Evolutionary conservation across 345 rosid species (phyloP).

Genomic region (Rhodamnia rubescens): DNA sequence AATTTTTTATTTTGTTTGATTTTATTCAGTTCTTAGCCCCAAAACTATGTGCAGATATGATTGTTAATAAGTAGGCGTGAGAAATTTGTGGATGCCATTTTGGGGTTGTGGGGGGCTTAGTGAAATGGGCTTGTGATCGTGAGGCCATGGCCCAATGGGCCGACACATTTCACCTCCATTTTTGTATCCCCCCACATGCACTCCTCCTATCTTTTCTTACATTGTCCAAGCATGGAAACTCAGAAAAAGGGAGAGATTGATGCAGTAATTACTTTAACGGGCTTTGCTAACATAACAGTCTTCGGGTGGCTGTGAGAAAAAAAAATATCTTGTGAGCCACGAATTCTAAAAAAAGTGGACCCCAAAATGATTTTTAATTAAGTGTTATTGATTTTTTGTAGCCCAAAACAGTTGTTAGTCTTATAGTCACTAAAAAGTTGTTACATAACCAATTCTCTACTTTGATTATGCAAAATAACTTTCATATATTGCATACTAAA

Average conservation of each 20-base stretch:
- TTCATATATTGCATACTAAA: not conserved
- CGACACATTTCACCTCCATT: not conserved
- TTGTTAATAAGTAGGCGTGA: not conserved
- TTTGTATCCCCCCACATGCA: not conserved
- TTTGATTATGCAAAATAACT: not conserved
- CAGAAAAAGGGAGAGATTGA: not conserved
- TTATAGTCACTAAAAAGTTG: too few species aligned
- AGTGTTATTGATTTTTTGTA: too few species aligned
- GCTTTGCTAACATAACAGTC: too few species aligned
- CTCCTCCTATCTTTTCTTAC: not conserved
- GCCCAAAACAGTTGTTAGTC: too few species aligned
- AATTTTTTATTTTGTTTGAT: not conserved
- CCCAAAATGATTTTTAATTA: too few species aligned
- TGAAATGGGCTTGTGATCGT: not conserved
- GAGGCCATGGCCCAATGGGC: not conserved
- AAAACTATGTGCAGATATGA: not conserved
- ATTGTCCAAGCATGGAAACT: not conserved
- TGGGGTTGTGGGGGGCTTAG: not conserved
- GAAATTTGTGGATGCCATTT: not conserved
- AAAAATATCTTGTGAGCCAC: too few species aligned
- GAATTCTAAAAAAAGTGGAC: too few species aligned
- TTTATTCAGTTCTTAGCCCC: not conserved
- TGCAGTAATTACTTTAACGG: not conserved
- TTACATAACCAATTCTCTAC: too few species aligned
- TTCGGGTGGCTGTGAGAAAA: too few species aligned